Percentiles rank a stretch among this genome's conserved stretches.
These are phyloP conservation scores for Penicillium occitanis DNA, from an alignment of 2,329 filamentous ascomycete species.

Conservation along the genomic window DNA sequence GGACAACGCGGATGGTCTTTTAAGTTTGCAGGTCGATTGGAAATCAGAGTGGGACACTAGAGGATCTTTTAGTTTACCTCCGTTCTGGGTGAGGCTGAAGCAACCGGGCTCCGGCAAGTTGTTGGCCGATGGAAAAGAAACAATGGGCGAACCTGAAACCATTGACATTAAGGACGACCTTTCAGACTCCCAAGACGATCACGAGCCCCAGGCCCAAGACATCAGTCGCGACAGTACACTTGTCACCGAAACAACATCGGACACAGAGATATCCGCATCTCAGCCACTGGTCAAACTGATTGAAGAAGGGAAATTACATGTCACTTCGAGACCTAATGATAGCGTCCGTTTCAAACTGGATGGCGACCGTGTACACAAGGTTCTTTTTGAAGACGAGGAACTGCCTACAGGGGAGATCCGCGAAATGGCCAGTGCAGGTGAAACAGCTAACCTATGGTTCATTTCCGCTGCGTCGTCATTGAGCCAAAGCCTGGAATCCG, in stretches of 20 bases:
- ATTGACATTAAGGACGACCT: not conserved
- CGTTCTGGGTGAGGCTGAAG: conserved; percentile 53
- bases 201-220: not conserved
- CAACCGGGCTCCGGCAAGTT: conserved; percentile 23
- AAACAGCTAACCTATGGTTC: conserved; percentile 30
- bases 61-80: conserved; percentile 55
- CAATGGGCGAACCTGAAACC: not conserved
- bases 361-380: conserved; percentile 25
- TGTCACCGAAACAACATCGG: conserved; percentile 4
- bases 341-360: conserved; percentile 32
- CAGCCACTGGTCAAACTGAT: conserved; percentile 1
- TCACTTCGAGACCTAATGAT: conserved; percentile 22
- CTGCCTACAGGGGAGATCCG: conserved; percentile 25
- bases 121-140: not conserved
- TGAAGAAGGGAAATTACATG: not conserved
- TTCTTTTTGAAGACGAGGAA: conserved; percentile 29
- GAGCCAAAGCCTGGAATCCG: conserved; percentile 23
- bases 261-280: not conserved
- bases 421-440: conserved; percentile 20
- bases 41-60: conserved; percentile 55
- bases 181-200: not conserved
- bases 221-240: conserved; percentile 14
- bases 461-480: conserved; percentile 29
- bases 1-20: conserved; percentile 61
- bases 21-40: conserved; percentile 61